Evolutionary conservation across 2,329 filamentous ascomycete genomes (phyloP), one percentile per base, ranked within the genome.

Genomic region (Thelonectria discophora): DNA sequence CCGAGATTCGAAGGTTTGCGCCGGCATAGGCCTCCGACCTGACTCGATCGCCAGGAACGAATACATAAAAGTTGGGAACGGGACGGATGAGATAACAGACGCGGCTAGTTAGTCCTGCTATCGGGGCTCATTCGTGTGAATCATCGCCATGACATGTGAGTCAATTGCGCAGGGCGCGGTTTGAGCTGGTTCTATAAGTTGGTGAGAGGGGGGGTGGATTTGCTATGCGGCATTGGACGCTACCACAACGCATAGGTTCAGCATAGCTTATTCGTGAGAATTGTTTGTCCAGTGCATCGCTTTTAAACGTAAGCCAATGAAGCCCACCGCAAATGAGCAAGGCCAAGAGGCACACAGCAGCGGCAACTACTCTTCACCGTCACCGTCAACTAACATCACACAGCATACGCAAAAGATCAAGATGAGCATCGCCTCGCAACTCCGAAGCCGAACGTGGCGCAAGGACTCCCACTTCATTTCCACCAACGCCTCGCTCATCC

Each of bases 381-480:
- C 34, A 13, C 15, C 15, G 15, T 37, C 10, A 37, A 15, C 34
- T 37, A 13, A 37, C 34, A 15, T 30, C 27, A 37, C 34, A 13
- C 13, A 30, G 27, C 53, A 48, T 21, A 15, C 27, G 21, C n/a
- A n/a, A 21, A 42, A 24, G 30, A 17, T 15, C 40, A 48, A 37
- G 9, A 60, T 60, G 58, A 48, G 52, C 52, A 56, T 60, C 40
- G 47, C 58, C 18, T 56, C 52, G 6, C 40, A 52, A 18, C 53
- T 60, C 37, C 52, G 58, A 27, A 43, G 34, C 5, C 47, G 58
- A 46, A 34, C 52, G 2, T 60, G 58, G 58, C 47, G 24, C 11
- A 53, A 47, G 40, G 58, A 34, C 17, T 56, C 53, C 30, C 18
- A 52, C 42, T 47, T 56, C 43, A 53, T 60, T 21, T 64, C 63